phyloP scores from a whole-genome alignment of 2,329 filamentous ascomycete species.

The Nemania bipapillata region DNA sequence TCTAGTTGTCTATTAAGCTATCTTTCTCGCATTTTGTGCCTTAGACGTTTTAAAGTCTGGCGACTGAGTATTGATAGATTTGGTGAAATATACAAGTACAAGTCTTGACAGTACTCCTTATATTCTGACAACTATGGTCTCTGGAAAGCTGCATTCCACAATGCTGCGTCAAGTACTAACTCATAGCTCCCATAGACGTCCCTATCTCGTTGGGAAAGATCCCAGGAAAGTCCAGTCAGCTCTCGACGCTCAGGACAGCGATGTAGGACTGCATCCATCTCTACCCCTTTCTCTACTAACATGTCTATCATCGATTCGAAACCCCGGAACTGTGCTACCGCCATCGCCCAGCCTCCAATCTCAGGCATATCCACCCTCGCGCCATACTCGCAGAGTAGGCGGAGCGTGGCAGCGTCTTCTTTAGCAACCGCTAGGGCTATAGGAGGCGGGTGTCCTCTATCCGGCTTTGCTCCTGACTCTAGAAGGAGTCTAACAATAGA shows the following conservation, averaged over 20 bases:
- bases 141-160: background rate
- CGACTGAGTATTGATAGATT: too few species aligned
- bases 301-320: slow-evolving; percentile 12
- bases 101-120: background rate
- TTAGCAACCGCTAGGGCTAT: slow-evolving; percentile 10
- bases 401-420: slow-evolving; percentile 25
- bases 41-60: too few species aligned
- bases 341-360: slow-evolving; percentile 38
- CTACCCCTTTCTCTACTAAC: slow-evolving; percentile 7
- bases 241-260: slow-evolving; percentile 11
- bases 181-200: background rate
- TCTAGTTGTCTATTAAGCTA: too few species aligned
- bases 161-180: background rate
- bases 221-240: background rate
- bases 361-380: slow-evolving; percentile 36
- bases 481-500: slow-evolving; percentile 2
- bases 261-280: background rate
- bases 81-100: background rate
- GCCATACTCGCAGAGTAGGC: slow-evolving; percentile 29
- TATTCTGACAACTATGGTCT: background rate
- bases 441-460: background rate
- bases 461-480: background rate
- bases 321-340: slow-evolving; percentile 15
- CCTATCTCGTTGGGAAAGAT: background rate
- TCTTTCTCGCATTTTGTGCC: too few species aligned